Base-by-base conservation (phyloP, 2,329 filamentous ascomycete genomes). In the Thelonectria blattea region DNA sequence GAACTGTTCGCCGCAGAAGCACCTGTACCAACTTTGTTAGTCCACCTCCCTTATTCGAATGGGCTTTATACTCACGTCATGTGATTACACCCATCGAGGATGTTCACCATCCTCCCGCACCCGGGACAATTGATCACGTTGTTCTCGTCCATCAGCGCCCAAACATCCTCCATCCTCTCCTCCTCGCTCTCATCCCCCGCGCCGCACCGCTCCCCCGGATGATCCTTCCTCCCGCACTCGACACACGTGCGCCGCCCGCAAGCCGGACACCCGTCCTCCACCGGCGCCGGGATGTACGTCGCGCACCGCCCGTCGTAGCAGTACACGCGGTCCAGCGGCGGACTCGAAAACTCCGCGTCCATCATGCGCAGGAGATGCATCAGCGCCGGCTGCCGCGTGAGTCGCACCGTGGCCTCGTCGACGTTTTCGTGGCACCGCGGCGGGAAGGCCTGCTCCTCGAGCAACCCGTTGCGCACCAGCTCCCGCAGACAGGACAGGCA, bases 1-100 rank as follows among this genome's bases (percentile, higher is more conserved):
- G 64, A 85, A 86, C n/a, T 84, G 30, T 0, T 73, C 67, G 0
- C 74, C 66, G 51, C 83, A 86, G 1, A 52, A 70, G 51, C 82
- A 86, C 17, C 61, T 65, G n/a, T n/a, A n/a, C n/a, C n/a, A n/a
- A n/a, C n/a, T n/a, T n/a, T n/a, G n/a, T n/a, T n/a, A n/a, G n/a
- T n/a, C n/a, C 22, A 24, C 22, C 22, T 7, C 22, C 22, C 2
- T 10, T 11, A 2, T 3, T 4, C n/a, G 14, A 14, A n/a, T 8
- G n/a, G 41, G 11, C 10, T 8, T 3, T 7, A n/a, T n/a, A 24
- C 54, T 56, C 42, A 63, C 64, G 60, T 70, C 51, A 72, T 65
- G 15, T 72, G 68, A 17, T 72, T 72, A 20, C 70, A 72, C 0
- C 69, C 70, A 10, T 67, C 65, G 0, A 20, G 10, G 4, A 72